Evolutionary conservation across 139 green algal genomes (phyloP), one percentile per base, ranked within the genome.

Genomic region (Asterochloris erici): DNA sequence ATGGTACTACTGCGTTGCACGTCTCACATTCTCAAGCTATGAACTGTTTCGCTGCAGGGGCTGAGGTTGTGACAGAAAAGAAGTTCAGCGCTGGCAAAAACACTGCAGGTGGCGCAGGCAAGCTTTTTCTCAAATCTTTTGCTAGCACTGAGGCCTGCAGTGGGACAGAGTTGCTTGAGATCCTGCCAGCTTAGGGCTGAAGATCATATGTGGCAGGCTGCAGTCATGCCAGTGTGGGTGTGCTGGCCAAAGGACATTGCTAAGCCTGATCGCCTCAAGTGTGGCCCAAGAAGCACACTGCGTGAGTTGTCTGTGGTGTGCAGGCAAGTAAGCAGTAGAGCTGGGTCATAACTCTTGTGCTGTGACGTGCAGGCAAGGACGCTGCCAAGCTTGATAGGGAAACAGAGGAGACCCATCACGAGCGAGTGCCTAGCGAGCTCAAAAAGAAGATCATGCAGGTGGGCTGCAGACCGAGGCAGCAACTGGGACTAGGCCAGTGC

Each of bases 341-440:
- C 38, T 6, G 6, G 38, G 38, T 2, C 38, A 54, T 54, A 6
- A 54, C 4, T 54, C 38, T 54, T 54, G 38, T 54, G 38, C 38
- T 54, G 38, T 54, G 38, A 10, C 83, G 85, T 29, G 70, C 83
- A 27, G 80, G 87, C 29, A 93, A 95, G 81, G 90, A 89, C 74
- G 90, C 93, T n/a, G 83, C 87, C 27, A 97, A 97, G 86, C 87
- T 98, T 9, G 95, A 98, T 23, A 79, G 89, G 16, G 95, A 98
- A 83, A 97, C 94, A 60, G 94, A 98, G 81, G 94, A 96, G 68
- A 94, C 97, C 62, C 77, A 90, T 73, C 89, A 95, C 83, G 89
- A 97, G 62, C 88, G 85, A 15, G 96, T 99, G n/a, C 94, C 88
- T 16, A 93, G 89, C 19, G 95, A 97, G 64, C 90, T 99, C 66